Evolutionary conservation across 1,139 yeast species (phyloP), one percentile per base, ranked within the genome.

Genomic region (Candida buenavistaensis): DNA sequence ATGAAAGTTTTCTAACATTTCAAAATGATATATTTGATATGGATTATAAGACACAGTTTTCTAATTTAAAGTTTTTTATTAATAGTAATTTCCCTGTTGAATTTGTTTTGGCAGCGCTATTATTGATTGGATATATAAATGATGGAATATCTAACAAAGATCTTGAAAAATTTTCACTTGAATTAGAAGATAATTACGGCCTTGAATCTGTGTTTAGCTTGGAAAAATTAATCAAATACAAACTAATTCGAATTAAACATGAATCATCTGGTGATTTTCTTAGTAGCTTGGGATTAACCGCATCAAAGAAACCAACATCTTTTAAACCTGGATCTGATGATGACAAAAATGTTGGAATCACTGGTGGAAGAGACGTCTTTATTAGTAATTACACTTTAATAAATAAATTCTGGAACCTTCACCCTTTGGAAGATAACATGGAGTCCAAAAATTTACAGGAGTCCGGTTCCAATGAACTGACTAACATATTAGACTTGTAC

Each of bases 21-120:
- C 94, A 89, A 52, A 95, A 89, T 57, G 84, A 82, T 33, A 61
- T 87, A 2, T 65, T 85, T 36, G 78, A 77, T 9, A 54, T 76
- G 41, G 83, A 80, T 44, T 75, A 79, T 40, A 67, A 75, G 27
- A 64, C 69, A 6, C 76, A 79, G 23, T 62, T 79, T n/a, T 50
- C 59, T 2, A 62, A 64, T 40, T 54, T 85, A 2, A 62, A 65
- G 25, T 71, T 70, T 15, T 68, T 84, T 30, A 62, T 85, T 26
- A 67, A 66, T 37, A 26, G 36, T 21, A 61, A 69, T 20, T 47
- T 54, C 28, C 60, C 59, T 20, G 50, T 56, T 2, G 62, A 68
- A 1, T 55, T 74, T 28, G 60, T 79, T 0, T 43, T 82, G 20
- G 66, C 82, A 26, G 54, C 80, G 3, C 43, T 82, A 2, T 62